Evolutionary conservation across 257 asterid genomes (phyloP), one percentile per base, ranked within the genome.

Genomic region (Solanum dulcamara): DNA sequence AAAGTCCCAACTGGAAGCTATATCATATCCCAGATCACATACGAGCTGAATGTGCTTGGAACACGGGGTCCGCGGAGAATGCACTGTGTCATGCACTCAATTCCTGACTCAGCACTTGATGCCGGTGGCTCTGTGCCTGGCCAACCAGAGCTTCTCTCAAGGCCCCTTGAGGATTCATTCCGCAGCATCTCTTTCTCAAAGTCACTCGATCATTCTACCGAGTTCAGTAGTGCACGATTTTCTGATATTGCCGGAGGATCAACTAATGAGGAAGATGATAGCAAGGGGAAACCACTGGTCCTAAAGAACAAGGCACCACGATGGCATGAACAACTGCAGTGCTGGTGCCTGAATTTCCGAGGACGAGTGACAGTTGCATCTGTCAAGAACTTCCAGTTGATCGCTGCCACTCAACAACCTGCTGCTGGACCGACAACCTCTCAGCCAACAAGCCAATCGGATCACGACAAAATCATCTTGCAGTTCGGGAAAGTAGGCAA

Each of bases 341-440:
- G 98, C 89, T 95, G 98, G 98, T 95, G 98, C 86, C 91, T 95
- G 70, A 95, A 95, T 86, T 94, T 95, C 24, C 90, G 98, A 6
- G 98, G 98, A 10, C 89, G 98, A 33, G 98, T 95, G 37, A 95
- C 98, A 0, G 98, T 95, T 40, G 98, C 98, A 1, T 95, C 98
- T n/a, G 98, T 95, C 22, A 95, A 95, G 91, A 95, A 95, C 28
- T 95, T 95, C 62, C 98, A 95, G 88, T 81, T 95, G 90, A 94
- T 95, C 5, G 98, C 97, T 5, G 90, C 94, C 85, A 85, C 89
- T 4, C 94, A 86, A 38, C 90, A 92, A 0, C 81, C 81, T 1
- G 71, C 90, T 7, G 83, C 84, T 22, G 86, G 91, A 10, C 86
- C 94, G 17, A 77, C 92, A 1, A 42, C 91, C 6, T 87, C 95